Conservation (phyloP, 106 monocot genomes). For the Gastrodia elata region DNA sequence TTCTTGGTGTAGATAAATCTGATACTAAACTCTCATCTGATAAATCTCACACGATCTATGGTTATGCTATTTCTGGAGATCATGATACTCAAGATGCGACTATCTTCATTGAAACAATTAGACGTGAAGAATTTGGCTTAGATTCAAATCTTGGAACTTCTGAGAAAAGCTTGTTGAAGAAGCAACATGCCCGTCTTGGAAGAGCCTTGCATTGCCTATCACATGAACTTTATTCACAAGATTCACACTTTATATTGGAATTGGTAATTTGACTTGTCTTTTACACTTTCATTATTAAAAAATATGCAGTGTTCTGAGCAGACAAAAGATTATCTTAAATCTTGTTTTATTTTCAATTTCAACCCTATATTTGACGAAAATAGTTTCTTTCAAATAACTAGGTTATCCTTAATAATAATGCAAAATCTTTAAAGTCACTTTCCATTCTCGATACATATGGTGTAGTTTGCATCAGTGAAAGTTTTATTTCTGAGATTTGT, state of each 20-base stretch:
- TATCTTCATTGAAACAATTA: conserved; percentile 41
- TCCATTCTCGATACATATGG: too few species aligned
- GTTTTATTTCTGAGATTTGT: too few species aligned
- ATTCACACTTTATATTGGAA: conserved; percentile 68
- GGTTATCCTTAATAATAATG: too few species aligned
- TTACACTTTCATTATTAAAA: too few species aligned
- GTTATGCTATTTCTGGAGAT: neutral
- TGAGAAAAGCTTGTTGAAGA: conserved; percentile 50
- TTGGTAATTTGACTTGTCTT: conserved; percentile 19
- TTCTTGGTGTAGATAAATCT: neutral
- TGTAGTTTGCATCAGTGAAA: too few species aligned
- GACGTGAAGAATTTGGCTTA: conserved; percentile 60
- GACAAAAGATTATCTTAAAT: too few species aligned
- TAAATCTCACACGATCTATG: too few species aligned
- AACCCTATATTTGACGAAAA: too few species aligned
- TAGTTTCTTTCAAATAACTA: too few species aligned
- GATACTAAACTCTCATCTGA: neutral
- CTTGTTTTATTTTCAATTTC: too few species aligned
- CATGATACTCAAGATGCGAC: conserved; percentile 14
- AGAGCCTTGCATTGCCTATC: conserved; percentile 61
- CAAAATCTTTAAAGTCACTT: too few species aligned
- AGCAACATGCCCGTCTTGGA: conserved; percentile 65
- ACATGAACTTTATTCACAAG: conserved; percentile 60
- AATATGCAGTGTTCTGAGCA: too few species aligned
- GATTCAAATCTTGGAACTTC: conserved; percentile 21